These are phyloP conservation scores for Pseudogymnoascus verrucosus DNA, from an alignment of 2,329 filamentous ascomycete genomes.

Conservation along the genomic window DNA sequence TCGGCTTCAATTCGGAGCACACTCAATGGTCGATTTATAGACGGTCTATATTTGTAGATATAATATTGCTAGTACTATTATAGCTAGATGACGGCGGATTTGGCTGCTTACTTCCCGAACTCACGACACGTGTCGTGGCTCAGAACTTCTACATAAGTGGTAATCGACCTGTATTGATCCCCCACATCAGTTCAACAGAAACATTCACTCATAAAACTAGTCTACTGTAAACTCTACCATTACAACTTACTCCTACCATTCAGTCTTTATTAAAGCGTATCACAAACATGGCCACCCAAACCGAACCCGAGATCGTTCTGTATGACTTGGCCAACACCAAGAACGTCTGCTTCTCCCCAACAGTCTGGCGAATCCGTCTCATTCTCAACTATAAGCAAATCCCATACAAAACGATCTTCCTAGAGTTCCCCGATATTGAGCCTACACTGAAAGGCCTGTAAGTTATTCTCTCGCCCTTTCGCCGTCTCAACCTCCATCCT, in stretches of 20 bases:
- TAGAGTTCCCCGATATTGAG: constrained; percentile 37
- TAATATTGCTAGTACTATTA: background rate
- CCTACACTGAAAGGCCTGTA: constrained; percentile 34
- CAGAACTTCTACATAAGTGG: background rate
- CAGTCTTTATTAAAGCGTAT: constrained; percentile 12
- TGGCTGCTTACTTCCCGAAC: background rate
- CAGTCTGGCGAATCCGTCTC: constrained; percentile 36
- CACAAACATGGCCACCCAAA: constrained; percentile 21
- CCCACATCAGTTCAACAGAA: background rate
- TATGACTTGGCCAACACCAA: constrained; percentile 35
- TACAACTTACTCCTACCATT: background rate
- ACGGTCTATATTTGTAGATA: background rate
- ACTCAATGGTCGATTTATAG: background rate
- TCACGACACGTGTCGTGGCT: background rate
- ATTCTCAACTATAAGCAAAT: constrained; percentile 38
- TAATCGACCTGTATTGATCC: background rate
- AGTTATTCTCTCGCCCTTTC: constrained; percentile 17
- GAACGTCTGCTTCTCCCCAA: constrained; percentile 34
- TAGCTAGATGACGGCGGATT: background rate
- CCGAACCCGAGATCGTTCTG: constrained; percentile 30
- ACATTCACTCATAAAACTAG: constrained; percentile 4
- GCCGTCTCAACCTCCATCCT: constrained; percentile 11
- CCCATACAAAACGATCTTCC: constrained; percentile 33
- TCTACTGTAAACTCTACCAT: constrained; percentile 3
- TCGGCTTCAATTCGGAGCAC: background rate